Base-by-base conservation (phyloP, 768 basidiomycete species). In the Termitomyces sp. region DNA sequence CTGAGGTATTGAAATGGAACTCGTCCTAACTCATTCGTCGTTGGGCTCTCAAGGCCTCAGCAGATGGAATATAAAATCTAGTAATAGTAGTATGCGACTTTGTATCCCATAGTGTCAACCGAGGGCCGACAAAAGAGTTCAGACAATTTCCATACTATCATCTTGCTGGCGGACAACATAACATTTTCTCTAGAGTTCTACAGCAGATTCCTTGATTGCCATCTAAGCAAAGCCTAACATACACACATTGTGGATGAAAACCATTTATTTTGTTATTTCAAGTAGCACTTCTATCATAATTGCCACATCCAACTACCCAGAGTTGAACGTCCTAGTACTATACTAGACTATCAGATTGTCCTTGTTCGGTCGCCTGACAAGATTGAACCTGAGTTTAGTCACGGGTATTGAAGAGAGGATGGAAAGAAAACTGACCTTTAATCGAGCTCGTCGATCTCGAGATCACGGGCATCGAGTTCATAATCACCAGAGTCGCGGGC, bases 371-470 rank as follows among this genome's bases (percentile, higher is more conserved):
- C 44, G 25, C 11, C 44, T 11, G 21, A 9, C 21, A 14, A 28
- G 8, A 32, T 8, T 11, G 7, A n/a, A 32, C 3, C 44, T 28
- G 44, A 27, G 16, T 16, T 49, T 21, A 56, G 37, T 32, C 8
- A 41, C 23, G 21, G n/a, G 40, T 10, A 14, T 25, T 3, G 5
- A 17, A 5, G 4, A 28, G 17, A 30, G n/a, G 17, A 28, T 5
- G 7, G 25, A 53, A 30, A 49, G 21, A 53, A 21, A 49, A 49
- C 57, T 49, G 41, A 58, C 52, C 8, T 37, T 41, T 27, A 55
- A 35, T 54, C 52, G 6, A 49, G 47, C 41, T 58, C 57, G 39
- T 59, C 45, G 21, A 59, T 52, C 32, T 52, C 54, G 23, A 55
- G 25, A 43, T 34, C 58, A 39, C 55, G 59, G 25, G 45, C 42